Conservation (phyloP, 148 eudicot genomes). For the Dysphania ambrosioides region DNA sequence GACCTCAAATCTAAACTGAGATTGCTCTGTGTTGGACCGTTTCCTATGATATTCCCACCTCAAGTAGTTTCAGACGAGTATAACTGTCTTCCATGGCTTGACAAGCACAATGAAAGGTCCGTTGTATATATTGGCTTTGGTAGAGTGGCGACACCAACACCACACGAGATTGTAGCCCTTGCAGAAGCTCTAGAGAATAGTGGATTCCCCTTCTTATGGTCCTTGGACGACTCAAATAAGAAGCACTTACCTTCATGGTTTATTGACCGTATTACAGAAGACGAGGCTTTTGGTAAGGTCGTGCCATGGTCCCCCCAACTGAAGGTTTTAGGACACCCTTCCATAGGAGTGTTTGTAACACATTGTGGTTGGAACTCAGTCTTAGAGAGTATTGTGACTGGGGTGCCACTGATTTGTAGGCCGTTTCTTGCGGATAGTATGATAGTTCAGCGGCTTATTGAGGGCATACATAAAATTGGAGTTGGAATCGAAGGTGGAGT, state of each 20-base stretch:
- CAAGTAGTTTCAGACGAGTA: slow-evolving; percentile 24
- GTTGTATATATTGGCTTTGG: slow-evolving; percentile 70
- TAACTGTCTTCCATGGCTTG: slow-evolving; percentile 54
- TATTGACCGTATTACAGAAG: slow-evolving; percentile 21
- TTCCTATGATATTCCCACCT: slow-evolving; percentile 35
- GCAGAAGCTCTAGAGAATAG: slow-evolving; percentile 49
- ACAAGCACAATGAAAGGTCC: slow-evolving; percentile 26
- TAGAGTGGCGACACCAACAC: slow-evolving; percentile 35
- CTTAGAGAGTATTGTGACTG: slow-evolving; percentile 52
- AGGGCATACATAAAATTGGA: slow-evolving; percentile 45
- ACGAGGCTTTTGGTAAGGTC: slow-evolving; percentile 35
- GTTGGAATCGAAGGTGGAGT: slow-evolving; percentile 41
- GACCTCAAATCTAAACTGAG: slow-evolving; percentile 43
- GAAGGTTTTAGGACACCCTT: slow-evolving; percentile 41
- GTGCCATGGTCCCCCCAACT: slow-evolving; percentile 76
- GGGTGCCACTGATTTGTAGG: slow-evolving; percentile 67
- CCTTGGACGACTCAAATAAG: slow-evolving; percentile 32
- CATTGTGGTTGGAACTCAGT: slow-evolving; percentile 86
- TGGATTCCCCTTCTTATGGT: slow-evolving; percentile 59
- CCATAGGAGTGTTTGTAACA: slow-evolving; percentile 52
- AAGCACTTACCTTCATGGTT: slow-evolving; percentile 41
- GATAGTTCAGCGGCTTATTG: slow-evolving; percentile 47
- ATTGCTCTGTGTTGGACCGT: slow-evolving; percentile 54
- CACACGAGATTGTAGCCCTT: slow-evolving; percentile 40
- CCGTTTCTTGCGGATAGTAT: slow-evolving; percentile 64